These are phyloP conservation scores for Dactylellina cionopaga DNA, from an alignment of 2,329 filamentous ascomycete genomes.

Conservation along the genomic window DNA sequence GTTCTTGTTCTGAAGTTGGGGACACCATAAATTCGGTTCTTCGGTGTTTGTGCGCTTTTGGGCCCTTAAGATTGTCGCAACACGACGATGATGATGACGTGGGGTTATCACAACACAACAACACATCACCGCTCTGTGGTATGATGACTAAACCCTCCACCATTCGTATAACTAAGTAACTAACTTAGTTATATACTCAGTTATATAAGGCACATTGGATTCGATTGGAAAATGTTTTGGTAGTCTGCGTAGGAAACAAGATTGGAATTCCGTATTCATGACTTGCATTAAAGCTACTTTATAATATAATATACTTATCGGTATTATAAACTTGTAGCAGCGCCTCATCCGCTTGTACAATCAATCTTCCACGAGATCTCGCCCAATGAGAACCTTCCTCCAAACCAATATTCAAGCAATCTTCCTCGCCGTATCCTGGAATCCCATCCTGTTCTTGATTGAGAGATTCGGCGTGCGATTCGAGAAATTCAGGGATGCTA, in stretches of 20 bases:
- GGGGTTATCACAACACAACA: slow-evolving; percentile 48
- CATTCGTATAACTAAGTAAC: too few species aligned
- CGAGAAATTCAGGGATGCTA: neutral
- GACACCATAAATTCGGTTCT: too few species aligned
- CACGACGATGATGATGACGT: slow-evolving; percentile 34
- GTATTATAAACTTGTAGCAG: neutral
- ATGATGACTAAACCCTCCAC: slow-evolving; percentile 39
- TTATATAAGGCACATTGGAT: too few species aligned
- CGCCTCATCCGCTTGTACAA: slow-evolving; percentile 15
- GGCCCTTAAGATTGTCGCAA: neutral
- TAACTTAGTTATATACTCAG: too few species aligned
- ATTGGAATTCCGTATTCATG: too few species aligned
- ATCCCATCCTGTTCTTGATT: neutral
- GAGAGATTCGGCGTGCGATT: neutral
- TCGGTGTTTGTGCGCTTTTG: too few species aligned
- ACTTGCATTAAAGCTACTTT: too few species aligned
- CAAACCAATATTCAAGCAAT: neutral
- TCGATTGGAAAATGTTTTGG: too few species aligned
- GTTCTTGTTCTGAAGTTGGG: neutral
- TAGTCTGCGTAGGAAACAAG: too few species aligned
- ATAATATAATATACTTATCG: too few species aligned
- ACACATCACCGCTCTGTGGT: neutral
- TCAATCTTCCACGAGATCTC: neutral
- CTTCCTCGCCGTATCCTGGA: neutral
- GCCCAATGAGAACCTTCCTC: slow-evolving; percentile 11